These are phyloP conservation scores for Polymyxa betae DNA, from an alignment of 208 protist species.

Conservation along the genomic window DNA sequence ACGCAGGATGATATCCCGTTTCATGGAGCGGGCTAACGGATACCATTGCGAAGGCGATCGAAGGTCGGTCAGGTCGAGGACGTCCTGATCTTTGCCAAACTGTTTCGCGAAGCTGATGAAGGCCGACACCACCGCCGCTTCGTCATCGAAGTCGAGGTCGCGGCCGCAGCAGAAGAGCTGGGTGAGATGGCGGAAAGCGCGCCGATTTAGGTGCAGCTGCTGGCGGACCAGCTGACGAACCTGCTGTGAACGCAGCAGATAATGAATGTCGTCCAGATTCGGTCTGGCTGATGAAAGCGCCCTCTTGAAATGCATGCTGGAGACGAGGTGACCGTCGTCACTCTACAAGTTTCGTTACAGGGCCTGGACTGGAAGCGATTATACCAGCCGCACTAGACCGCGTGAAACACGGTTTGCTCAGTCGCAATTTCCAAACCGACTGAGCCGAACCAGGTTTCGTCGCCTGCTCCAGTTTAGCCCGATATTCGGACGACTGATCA, in stretches of 20 bases:
- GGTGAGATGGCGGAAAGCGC: not conserved
- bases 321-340: no score
- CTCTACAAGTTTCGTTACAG: no score
- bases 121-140: not conserved
- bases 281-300: no score
- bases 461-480: no score
- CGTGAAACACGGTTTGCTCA: no score
- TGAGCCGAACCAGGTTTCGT: no score
- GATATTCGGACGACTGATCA: no score
- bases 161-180: not conserved
- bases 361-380: no score
- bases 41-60: conserved; percentile 9
- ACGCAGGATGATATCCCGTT: conserved; percentile 76
- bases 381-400: no score
- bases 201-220: not conserved
- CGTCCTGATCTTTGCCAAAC: conserved; percentile 3
- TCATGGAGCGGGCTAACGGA: not conserved
- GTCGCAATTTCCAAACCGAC: no score
- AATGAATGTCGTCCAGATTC: not conserved
- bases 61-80: conserved; percentile 22
- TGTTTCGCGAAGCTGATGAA: not conserved
- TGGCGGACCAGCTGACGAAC: not conserved
- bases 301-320: no score
- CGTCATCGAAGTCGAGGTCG: not conserved
- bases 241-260: not conserved